Conservation (phyloP, 163 green algal genomes). For the Botryococcus braunii region DNA sequence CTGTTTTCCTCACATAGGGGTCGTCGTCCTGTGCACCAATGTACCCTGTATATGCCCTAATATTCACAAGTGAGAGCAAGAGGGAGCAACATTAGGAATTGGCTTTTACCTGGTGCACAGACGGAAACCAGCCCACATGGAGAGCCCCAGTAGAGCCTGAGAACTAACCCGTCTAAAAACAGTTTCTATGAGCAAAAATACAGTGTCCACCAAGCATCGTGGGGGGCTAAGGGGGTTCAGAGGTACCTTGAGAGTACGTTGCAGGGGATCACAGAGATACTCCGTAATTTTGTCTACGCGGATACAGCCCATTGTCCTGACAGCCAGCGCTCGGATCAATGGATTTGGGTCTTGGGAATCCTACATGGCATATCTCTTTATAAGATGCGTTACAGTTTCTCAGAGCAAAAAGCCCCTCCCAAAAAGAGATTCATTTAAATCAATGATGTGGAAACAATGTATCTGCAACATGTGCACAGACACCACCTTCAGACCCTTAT, state of each 20-base stretch:
- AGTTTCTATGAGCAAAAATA: too few species aligned
- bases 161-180: too few species aligned
- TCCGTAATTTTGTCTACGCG: constrained; percentile 98
- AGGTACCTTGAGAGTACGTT: constrained; percentile 84
- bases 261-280: constrained; percentile 96
- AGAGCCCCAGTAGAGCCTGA: too few species aligned
- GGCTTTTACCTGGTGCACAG: too few species aligned
- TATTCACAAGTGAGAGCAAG: too few species aligned
- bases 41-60: too few species aligned
- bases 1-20: constrained; percentile 98
- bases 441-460: not conserved
- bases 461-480: too few species aligned
- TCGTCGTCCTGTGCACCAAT: constrained; percentile 77
- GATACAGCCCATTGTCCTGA: constrained; percentile 99
- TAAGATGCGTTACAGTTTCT: constrained; percentile 1
- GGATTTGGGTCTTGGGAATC: constrained; percentile 97
- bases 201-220: too few species aligned
- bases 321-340: constrained; percentile 90
- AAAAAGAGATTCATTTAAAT: not conserved
- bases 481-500: too few species aligned
- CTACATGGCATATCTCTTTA: constrained; percentile 63
- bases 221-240: too few species aligned
- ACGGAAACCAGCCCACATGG: too few species aligned
- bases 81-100: too few species aligned
- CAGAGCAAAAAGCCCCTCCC: not conserved